Evolutionary conservation across 2,329 filamentous ascomycete genomes (phyloP), one percentile per base, ranked within the genome.

Genomic region (Beauveria bassiana): DNA sequence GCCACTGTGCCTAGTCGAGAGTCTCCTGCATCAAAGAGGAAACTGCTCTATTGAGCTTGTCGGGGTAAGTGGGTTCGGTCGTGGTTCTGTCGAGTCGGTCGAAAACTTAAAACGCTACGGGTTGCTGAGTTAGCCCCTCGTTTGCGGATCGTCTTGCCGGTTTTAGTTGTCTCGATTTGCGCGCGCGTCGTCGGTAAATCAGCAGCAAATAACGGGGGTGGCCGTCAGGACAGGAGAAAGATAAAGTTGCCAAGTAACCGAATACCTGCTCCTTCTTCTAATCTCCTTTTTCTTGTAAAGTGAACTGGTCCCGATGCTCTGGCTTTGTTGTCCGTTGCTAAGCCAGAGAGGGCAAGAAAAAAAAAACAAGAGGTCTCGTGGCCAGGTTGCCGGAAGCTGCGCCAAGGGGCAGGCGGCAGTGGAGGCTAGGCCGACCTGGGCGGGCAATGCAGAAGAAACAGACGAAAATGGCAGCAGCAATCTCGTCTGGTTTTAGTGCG

Each of bases 291-390:
- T 24, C 5, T 16, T 38, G 34, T 22, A 1, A 4, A 16, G 7
- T 18, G 57, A 45, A 31, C 38, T 38, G 24, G 34, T 26, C 22
- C 4, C 46, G 34, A 28, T 59, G 43, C 47, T 53, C 38, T 45
- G 40, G 57, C 24, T 24, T 14, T 43, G 20, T 28, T n/a, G 10
- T 49, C n/a, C 22, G 57, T 45, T 59, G 47, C 47, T 45, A 14
- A 38, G 57, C 4, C 34, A 40, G 22, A 43, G n/a, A 42, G 9
- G 14, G 22, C 22, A 22, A 22, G n/a, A 22, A 16, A 8, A 18
- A 28, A 28, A 60, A 47, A 60, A 46, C 8, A 60, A 53, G 34
- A 53, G 58, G 58, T 60, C 58, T 60, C 58, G 58, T 60, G 58
- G 58, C 49, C 58, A 60, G 46, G 47, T 50, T 58, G 45, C 45